Conservation (phyloP, 257 asterid species). For the Solanum dulcamara region DNA sequence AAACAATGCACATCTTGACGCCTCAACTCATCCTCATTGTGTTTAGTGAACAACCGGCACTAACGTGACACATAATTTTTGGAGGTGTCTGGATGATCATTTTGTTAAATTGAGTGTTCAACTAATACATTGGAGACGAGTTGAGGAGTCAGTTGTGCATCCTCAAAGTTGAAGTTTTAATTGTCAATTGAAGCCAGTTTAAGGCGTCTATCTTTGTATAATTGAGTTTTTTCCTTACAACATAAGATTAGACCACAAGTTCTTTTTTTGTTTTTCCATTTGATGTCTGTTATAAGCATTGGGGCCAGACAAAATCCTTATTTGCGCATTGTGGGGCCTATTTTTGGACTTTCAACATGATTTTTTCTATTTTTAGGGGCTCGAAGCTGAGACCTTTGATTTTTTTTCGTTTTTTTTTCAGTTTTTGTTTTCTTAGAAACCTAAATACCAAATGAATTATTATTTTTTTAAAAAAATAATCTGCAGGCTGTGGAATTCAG, state of each 20-base stretch:
- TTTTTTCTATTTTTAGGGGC: too few species aligned
- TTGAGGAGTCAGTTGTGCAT: not conserved
- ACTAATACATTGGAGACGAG: not conserved
- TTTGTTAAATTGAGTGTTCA: not conserved
- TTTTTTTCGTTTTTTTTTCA: too few species aligned
- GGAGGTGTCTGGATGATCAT: not conserved
- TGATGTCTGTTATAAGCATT: too few species aligned
- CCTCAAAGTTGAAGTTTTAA: too few species aligned
- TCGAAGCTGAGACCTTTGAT: too few species aligned
- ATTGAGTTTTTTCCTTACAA: too few species aligned
- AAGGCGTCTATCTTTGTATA: fast-evolving
- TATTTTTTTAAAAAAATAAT: not conserved
- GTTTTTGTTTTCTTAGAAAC: not conserved
- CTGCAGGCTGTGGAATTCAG: not conserved
- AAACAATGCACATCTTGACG: not conserved
- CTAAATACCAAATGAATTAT: not conserved
- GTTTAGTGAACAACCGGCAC: not conserved
- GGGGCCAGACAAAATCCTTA: too few species aligned
- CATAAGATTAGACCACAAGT: too few species aligned
- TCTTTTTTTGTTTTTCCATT: too few species aligned
- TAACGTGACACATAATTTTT: not conserved
- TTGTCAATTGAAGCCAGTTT: not conserved
- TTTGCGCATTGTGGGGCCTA: too few species aligned
- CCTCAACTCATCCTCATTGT: fast-evolving
- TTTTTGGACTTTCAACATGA: too few species aligned